These are phyloP conservation scores for Haplosporangium sp. DNA, from an alignment of 371 early-diverging fungal genomes.

Conservation along the genomic window DNA sequence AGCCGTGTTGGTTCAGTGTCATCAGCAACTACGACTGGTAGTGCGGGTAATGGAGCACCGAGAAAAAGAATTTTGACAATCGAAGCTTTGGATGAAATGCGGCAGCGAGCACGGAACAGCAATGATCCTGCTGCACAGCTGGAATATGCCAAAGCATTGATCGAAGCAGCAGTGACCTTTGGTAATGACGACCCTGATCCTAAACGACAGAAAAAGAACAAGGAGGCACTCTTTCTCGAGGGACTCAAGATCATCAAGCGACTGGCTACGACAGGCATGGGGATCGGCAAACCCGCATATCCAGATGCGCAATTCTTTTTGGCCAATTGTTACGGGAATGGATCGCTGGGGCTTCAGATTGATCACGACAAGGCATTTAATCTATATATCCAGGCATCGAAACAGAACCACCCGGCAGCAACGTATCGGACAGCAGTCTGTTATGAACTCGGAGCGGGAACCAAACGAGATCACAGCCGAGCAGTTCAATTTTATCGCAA, in stretches of 20 bases:
- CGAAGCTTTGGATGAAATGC: constrained; percentile 80
- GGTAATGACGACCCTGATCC: constrained; percentile 72
- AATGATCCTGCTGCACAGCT: constrained; percentile 83
- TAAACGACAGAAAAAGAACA: constrained; percentile 75
- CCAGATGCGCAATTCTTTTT: constrained; percentile 94
- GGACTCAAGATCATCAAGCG: constrained; percentile 85
- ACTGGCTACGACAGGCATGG: constrained; percentile 71
- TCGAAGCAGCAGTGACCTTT: constrained; percentile 64
- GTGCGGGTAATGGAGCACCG: constrained; percentile 14
- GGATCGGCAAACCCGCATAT: constrained; percentile 74
- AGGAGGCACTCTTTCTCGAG: constrained; percentile 74
- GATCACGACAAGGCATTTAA: constrained; percentile 93
- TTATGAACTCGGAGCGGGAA: constrained; percentile 95
- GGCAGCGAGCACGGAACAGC: constrained; percentile 77
- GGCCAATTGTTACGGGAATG: constrained; percentile 87
- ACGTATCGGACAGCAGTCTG: constrained; percentile 96
- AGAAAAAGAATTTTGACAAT: constrained; percentile 58
- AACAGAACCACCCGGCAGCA: constrained; percentile 91
- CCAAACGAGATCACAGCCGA: constrained; percentile 84
- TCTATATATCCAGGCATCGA: constrained; percentile 92
- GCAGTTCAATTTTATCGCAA: constrained; percentile 94
- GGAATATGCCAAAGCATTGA: constrained; percentile 83
- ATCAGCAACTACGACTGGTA: constrained; percentile 17
- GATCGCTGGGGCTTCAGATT: constrained; percentile 75
- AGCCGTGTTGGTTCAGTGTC: constrained; percentile 12